Conservation (phyloP, 2,329 filamentous ascomycete genomes). For the Hypoxylon sp. region DNA sequence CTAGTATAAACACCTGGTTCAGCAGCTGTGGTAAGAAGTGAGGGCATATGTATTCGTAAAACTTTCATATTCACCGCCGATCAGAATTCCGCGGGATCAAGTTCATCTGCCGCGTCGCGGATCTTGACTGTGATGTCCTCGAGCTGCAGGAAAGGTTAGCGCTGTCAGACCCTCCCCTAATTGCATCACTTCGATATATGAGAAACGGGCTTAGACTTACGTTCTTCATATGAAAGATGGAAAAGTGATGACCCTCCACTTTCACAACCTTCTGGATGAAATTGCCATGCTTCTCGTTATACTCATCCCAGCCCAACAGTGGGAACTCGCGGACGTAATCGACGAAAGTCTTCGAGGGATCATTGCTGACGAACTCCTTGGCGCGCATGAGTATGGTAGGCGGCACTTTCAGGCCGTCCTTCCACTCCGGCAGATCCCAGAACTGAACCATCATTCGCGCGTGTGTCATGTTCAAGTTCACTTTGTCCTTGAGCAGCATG, state of each 20-base stretch:
- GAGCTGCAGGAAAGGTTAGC: constrained; percentile 41
- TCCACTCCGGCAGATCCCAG: constrained; percentile 51
- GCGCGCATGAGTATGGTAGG: constrained; percentile 64
- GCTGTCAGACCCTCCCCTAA: not conserved
- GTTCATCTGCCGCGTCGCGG: constrained; percentile 45
- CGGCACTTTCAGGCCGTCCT: constrained; percentile 52
- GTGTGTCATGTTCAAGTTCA: constrained; percentile 54
- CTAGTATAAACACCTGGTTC: constrained; percentile 5
- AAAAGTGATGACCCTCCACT: constrained; percentile 67
- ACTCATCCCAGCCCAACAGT: constrained; percentile 65
- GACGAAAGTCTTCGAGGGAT: constrained; percentile 54
- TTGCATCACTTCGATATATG: not conserved
- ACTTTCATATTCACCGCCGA: not conserved
- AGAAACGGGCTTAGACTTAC: constrained; percentile 42
- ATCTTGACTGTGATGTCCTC: constrained; percentile 49
- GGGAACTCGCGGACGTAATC: constrained; percentile 62
- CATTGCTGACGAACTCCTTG: constrained; percentile 56
- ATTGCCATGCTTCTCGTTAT: constrained; percentile 55
- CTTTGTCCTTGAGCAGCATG: constrained; percentile 53
- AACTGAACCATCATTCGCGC: constrained; percentile 51
- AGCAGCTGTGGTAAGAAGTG: not conserved
- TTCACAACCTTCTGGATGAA: constrained; percentile 64
- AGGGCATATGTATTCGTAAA: not conserved
- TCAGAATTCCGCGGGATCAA: constrained; percentile 46
- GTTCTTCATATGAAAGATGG: constrained; percentile 51